These are phyloP conservation scores for Yarrowia galli DNA, from an alignment of 1,139 yeast species.

Conservation along the genomic window DNA sequence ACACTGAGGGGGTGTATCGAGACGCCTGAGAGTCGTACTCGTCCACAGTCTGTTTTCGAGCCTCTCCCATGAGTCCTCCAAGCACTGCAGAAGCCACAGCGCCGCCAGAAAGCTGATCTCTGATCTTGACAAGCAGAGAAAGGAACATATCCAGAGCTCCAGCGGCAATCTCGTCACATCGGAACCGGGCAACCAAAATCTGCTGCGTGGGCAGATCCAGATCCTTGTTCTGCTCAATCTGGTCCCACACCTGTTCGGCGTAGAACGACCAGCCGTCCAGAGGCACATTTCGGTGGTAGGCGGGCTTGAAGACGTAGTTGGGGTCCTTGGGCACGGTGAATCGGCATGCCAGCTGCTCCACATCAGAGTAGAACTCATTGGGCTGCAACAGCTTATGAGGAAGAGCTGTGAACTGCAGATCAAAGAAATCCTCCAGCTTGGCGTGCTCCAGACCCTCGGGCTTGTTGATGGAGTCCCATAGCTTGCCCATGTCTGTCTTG, in stretches of 20 bases:
- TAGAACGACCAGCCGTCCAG: slow-evolving; percentile 96
- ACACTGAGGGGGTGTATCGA: slow-evolving; percentile 61
- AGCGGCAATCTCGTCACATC: slow-evolving; percentile 86
- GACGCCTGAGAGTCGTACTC: slow-evolving; percentile 74
- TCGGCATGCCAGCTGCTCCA: slow-evolving; percentile 68
- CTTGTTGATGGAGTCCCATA: slow-evolving; percentile 80
- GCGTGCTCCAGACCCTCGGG: slow-evolving; percentile 63
- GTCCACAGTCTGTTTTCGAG: slow-evolving; percentile 54
- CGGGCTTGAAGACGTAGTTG: slow-evolving; percentile 63
- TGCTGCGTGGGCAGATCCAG: slow-evolving; percentile 97
- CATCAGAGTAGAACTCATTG: slow-evolving; percentile 70
- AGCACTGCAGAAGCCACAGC: slow-evolving; percentile 46
- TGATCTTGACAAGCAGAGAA: slow-evolving; percentile 48
- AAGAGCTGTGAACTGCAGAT: slow-evolving; percentile 78
- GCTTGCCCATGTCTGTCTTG: slow-evolving; percentile 69
- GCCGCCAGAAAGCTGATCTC: slow-evolving; percentile 41
- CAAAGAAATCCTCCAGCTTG: slow-evolving; percentile 77
- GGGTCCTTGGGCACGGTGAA: slow-evolving; percentile 50
- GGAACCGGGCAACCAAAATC: slow-evolving; percentile 88
- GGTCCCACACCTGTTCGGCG: slow-evolving; percentile 92
- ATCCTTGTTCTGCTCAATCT: slow-evolving; percentile 90
- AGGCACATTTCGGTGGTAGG: slow-evolving; percentile 86
- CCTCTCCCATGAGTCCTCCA: slow-evolving; percentile 46
- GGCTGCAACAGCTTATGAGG: slow-evolving; percentile 86
- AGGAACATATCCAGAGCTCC: slow-evolving; percentile 60